Evolutionary conservation across 768 basidiomycete species (phyloP).

Genomic region (Chalciporus piperatus): DNA sequence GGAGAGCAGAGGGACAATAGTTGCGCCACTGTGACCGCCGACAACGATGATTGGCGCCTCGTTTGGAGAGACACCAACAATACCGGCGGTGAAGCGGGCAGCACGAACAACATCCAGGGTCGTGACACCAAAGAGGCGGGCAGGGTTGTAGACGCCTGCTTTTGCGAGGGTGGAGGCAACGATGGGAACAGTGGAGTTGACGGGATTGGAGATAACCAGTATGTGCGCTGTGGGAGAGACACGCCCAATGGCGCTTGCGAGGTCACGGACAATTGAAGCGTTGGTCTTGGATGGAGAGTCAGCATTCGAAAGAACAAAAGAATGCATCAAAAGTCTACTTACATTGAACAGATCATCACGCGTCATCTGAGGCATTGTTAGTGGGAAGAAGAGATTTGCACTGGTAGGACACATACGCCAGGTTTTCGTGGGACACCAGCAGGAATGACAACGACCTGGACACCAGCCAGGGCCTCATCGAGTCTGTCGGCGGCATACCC

Average conservation of each 20-base stretch:
- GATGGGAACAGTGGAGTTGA: conserved; percentile 97
- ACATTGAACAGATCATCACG: conserved; percentile 97
- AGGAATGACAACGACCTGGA: conserved; percentile 93
- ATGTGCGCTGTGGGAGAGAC: conserved; percentile 89
- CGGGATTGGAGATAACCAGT: conserved; percentile 98
- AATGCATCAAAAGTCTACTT: conserved; percentile 29
- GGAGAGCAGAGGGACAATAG: conserved; percentile 94
- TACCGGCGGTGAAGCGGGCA: conserved; percentile 79
- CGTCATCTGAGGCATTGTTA: conserved; percentile 69
- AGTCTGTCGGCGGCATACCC: conserved; percentile 86
- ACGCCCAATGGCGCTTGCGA: conserved; percentile 83
- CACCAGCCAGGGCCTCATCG: conserved; percentile 85
- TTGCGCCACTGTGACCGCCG: conserved; percentile 96
- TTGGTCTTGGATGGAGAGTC: conserved; percentile 62
- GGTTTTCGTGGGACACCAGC: conserved; percentile 99
- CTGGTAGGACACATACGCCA: conserved; percentile 58
- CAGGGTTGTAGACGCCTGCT: conserved; percentile 89
- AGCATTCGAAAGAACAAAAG: not conserved
- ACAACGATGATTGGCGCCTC: conserved; percentile 80
- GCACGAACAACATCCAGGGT: conserved; percentile 98
- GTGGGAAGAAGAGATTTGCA: conserved; percentile 8
- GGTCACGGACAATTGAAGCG: conserved; percentile 95
- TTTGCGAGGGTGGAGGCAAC: conserved; percentile 90
- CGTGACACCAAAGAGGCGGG: conserved; percentile 91
- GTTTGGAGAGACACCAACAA: conserved; percentile 62